A percentile compares a stretch with the other conserved stretches of the same genome.
Conservation (phyloP, 2,329 filamentous ascomycete genomes). For the Colletotrichum spinosum region DNA sequence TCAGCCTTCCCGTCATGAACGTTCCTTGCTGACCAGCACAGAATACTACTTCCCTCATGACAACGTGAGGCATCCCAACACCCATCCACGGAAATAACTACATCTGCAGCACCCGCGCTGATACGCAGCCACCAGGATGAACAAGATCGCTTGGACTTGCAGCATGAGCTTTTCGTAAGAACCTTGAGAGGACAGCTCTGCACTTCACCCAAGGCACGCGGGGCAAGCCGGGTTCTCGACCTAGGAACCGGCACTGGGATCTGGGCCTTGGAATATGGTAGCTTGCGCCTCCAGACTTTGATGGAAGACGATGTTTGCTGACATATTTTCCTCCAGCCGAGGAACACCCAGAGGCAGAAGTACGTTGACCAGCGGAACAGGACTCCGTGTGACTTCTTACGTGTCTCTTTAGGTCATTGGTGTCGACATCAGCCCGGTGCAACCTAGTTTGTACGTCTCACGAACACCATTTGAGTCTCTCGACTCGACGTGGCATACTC, state of each 20-base stretch:
- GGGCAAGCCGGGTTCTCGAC: slow-evolving; percentile 40
- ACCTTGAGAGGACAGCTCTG: slow-evolving; percentile 47
- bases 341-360: slow-evolving; percentile 46
- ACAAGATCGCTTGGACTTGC: slow-evolving; percentile 45
- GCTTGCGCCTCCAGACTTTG: too few relatives aligned
- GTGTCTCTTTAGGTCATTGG: slow-evolving; percentile 19
- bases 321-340: slow-evolving; percentile 38
- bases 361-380: slow-evolving; percentile 1
- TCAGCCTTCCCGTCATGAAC: too few relatives aligned
- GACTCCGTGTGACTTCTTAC: neutral
- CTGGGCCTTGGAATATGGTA: slow-evolving; percentile 45
- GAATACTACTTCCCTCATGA: slow-evolving; percentile 35
- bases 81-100: too few relatives aligned
- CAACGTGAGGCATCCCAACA: slow-evolving; percentile 1
- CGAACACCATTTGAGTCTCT: rapidly evolving
- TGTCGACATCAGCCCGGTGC: slow-evolving; percentile 35
- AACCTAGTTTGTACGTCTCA: slow-evolving; percentile 27
- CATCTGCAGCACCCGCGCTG: too few relatives aligned
- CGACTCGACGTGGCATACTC: neutral
- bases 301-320: neutral
- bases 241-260: slow-evolving; percentile 43
- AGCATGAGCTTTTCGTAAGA: slow-evolving; percentile 50
- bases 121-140: neutral
- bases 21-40: neutral
- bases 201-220: slow-evolving; percentile 41